Conservation (phyloP, 2,329 filamentous ascomycete genomes). For the Ophiocordyceps camponoti-leonardi region DNA sequence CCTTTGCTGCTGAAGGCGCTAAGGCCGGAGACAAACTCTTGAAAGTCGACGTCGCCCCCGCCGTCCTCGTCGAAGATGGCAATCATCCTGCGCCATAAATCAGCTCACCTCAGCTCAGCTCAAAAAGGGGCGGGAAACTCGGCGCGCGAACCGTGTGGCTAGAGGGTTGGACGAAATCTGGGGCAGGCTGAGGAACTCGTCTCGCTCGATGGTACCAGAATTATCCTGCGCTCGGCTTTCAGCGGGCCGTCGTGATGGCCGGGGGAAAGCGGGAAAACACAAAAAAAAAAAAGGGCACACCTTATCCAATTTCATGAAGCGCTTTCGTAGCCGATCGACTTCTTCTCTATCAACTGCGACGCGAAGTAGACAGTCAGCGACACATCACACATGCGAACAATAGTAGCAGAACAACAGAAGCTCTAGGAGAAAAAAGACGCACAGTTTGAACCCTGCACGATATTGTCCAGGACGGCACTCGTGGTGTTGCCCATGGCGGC, state of each 20-base stretch:
- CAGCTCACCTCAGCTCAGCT: no score
- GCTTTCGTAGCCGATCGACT: constrained; percentile 85
- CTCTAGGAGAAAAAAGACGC: constrained; percentile 8
- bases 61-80: constrained; percentile 98
- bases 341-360: constrained; percentile 81
- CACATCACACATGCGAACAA: no score
- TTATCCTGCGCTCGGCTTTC: constrained; percentile 49
- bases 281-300: constrained; percentile 37
- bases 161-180: constrained; percentile 97
- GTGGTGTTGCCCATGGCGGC: constrained; percentile 48
- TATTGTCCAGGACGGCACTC: constrained; percentile 74
- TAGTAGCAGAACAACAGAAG: no score
- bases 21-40: constrained; percentile 92
- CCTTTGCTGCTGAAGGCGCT: constrained; percentile 95
- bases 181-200: constrained; percentile 91
- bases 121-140: no score
- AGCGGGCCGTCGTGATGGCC: background rate
- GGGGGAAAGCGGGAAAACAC: background rate
- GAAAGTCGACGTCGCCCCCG: constrained; percentile 93
- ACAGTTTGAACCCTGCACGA: constrained; percentile 96
- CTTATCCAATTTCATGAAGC: constrained; percentile 99
- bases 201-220: constrained; percentile 94
- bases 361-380: background rate
- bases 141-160: constrained; percentile 56
- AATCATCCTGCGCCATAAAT: constrained; percentile 55